A percentile compares a stretch with the other conserved stretches of the same genome.
Evolutionary conservation across 2,329 filamentous ascomycete genomes (phyloP).

Genomic region (Claviceps sp.): DNA sequence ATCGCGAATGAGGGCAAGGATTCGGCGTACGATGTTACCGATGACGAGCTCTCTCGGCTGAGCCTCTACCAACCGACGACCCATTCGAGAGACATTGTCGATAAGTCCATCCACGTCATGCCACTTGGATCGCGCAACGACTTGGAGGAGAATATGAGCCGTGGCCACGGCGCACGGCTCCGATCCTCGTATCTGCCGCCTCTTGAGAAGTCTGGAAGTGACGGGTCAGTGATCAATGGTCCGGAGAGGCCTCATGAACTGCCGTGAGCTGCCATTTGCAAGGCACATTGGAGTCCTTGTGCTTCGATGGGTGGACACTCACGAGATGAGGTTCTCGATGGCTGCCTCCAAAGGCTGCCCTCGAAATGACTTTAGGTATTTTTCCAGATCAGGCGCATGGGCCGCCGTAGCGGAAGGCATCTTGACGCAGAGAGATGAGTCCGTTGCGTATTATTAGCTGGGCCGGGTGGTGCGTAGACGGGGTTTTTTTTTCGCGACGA

Average conservation of each 20-base stretch:
- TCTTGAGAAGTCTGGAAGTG: conserved; percentile 53
- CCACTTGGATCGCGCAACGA: conserved; percentile 72
- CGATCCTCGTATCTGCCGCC: conserved; percentile 77
- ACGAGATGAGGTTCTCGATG: conserved; percentile 76
- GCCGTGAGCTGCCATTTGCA: background rate
- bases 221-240: background rate
- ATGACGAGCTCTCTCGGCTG: conserved; percentile 86
- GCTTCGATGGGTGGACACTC: conserved; percentile 20
- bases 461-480: background rate
- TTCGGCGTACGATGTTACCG: conserved; percentile 84
- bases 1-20: conserved; percentile 81
- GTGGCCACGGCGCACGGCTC: conserved; percentile 85
- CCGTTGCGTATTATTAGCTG: background rate
- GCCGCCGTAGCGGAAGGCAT: conserved; percentile 24
- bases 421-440: background rate
- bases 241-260: too few relatives aligned
- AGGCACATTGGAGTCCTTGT: background rate
- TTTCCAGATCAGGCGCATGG: conserved; percentile 58
- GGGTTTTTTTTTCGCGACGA: conserved; percentile 2
- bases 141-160: conserved; percentile 72
- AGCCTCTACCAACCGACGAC: conserved; percentile 63
- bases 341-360: conserved; percentile 64
- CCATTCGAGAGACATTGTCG: conserved; percentile 65
- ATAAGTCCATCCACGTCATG: conserved; percentile 67
- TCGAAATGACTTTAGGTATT: conserved; percentile 69